Evolutionary conservation across 805 yeast genomes (phyloP), one percentile per base, ranked within the genome.

Genomic region (Spathaspora passalidarum): DNA sequence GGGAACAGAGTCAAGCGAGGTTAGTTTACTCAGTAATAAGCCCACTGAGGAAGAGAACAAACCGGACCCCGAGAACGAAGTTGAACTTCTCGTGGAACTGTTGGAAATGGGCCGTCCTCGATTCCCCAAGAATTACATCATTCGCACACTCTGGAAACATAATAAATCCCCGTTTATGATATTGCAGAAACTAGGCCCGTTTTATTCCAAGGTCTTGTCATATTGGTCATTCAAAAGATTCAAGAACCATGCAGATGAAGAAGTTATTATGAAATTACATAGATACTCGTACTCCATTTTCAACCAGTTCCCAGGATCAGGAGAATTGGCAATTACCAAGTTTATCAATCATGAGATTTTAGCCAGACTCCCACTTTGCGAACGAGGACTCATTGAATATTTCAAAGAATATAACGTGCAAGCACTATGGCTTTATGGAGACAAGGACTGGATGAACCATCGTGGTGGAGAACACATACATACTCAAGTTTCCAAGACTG

Each of bases 361-460:
- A 25, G 66, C 76, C 1, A 50, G 56, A 18, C 50, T 71, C 16
- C 76, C 76, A 2, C 53, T 71, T n/a, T 57, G 72, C 45, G 75
- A 69, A 45, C 59, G 75, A 8, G 71, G 72, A 2, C 59, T 69
- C 23, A 60, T 60, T 6, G 66, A 66, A 40, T 61, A 54, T 42
- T 49, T 69, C 14, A 44, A 47, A 7, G 50, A 59, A 4, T 41
- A 57, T 10, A 47, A 56, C 2, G 53, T 68, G n/a, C 51, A 55
- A 21, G 54, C 60, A 1, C 44, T 63, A 2, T 69, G 75, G 72
- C 36, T 69, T 37, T 71, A 71, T 42, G 76, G 76, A 1, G 75
- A 69, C 10, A 65, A 62, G 32, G 76, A 71, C 48, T 71, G 76
- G 76, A 71, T 71, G 76, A 71, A 71, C 42, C 32, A 44, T 10